phyloP scores from a whole-genome alignment of 441 rosid genomes.

The Macaranga tanarius region DNA sequence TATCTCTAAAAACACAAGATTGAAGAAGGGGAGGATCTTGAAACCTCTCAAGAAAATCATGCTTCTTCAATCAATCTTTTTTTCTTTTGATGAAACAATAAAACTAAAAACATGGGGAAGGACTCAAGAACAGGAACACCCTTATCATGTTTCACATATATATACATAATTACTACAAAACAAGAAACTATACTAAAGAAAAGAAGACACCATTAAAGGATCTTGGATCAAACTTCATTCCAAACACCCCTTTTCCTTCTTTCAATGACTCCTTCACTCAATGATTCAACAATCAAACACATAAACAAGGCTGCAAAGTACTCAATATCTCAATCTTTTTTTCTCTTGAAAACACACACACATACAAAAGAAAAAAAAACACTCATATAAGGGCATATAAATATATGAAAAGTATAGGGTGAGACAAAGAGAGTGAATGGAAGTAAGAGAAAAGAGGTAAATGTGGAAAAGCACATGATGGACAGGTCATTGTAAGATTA shows the following conservation, averaged over 20 bases:
- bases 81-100: not conserved
- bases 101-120: not conserved
- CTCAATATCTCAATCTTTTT: slow-evolving; percentile 21
- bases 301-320: slow-evolving; percentile 23
- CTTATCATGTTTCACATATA: not conserved
- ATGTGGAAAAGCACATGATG: slow-evolving; percentile 46
- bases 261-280: slow-evolving; percentile 18
- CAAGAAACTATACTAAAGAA: not conserved
- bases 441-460: slow-evolving; percentile 13
- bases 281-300: slow-evolving; percentile 43
- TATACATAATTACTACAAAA: not conserved
- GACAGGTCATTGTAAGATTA: slow-evolving; percentile 52
- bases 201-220: slow-evolving; percentile 17
- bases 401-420: slow-evolving; percentile 15
- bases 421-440: slow-evolving; percentile 26
- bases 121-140: too few species aligned
- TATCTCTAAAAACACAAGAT: not conserved
- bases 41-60: not conserved
- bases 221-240: slow-evolving; percentile 84
- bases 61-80: not conserved
- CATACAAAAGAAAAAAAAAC: not conserved
- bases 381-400: not conserved
- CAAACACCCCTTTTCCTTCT: slow-evolving; percentile 55
- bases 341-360: slow-evolving; percentile 2
- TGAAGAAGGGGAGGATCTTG: not conserved